Evolutionary conservation across 352 stramenopile genomes (phyloP).

Genomic region (Phytophthora megakarya): DNA sequence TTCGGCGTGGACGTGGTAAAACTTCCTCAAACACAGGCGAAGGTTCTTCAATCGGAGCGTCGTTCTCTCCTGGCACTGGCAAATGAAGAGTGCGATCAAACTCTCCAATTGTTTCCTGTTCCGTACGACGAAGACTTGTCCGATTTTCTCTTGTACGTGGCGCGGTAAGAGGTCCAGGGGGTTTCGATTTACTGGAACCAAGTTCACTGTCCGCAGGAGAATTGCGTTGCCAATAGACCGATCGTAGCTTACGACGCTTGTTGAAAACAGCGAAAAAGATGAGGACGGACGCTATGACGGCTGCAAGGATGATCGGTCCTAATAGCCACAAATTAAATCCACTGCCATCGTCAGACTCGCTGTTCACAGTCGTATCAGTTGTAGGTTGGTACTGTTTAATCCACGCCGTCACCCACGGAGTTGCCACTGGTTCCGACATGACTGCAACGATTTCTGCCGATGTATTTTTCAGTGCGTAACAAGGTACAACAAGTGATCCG

Average conservation of each 20-base stretch:
- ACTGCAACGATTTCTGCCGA: slow-evolving; percentile 30
- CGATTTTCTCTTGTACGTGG: slow-evolving; percentile 19
- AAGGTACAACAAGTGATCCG: slow-evolving; percentile 47
- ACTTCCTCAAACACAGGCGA: slow-evolving; percentile 25
- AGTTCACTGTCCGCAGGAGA: slow-evolving; percentile 23
- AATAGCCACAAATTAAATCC: slow-evolving; percentile 33
- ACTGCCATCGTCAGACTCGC: slow-evolving; percentile 13
- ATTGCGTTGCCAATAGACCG: slow-evolving; percentile 22
- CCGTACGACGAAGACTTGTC: slow-evolving; percentile 33
- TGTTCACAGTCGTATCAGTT: slow-evolving; percentile 22
- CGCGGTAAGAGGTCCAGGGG: slow-evolving; percentile 10
- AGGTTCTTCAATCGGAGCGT: slow-evolving; percentile 24
- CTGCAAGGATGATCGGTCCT: slow-evolving; percentile 26
- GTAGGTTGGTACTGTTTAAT: slow-evolving; percentile 33
- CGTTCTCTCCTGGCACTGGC: slow-evolving; percentile 27
- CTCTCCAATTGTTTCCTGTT: slow-evolving; percentile 39
- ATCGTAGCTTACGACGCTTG: slow-evolving; percentile 25
- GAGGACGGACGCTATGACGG: background rate
- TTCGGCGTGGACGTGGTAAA: slow-evolving; percentile 19
- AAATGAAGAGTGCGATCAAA: slow-evolving; percentile 32
- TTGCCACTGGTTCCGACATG: slow-evolving; percentile 27
- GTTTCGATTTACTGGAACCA: slow-evolving; percentile 24
- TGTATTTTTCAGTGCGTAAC: slow-evolving; percentile 35
- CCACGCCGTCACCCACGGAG: slow-evolving; percentile 36
- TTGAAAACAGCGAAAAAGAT: slow-evolving; percentile 24